A percentile compares a stretch with the other conserved stretches of the same genome.
These are phyloP conservation scores for Salix purpurea DNA, from an alignment of 345 rosid species.

Conservation along the genomic window DNA sequence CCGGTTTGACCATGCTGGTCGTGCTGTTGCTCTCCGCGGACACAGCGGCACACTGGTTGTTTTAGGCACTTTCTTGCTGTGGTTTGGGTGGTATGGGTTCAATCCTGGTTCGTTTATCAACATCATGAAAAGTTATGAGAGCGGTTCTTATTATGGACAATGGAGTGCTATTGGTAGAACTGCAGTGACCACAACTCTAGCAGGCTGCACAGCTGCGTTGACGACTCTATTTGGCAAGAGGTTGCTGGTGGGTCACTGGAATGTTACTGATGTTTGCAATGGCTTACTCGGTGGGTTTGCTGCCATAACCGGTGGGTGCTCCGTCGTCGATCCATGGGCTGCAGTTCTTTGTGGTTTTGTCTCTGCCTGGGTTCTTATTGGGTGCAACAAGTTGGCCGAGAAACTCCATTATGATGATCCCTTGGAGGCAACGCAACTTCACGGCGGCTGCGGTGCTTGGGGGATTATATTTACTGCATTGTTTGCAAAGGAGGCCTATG, in stretches of 20 bases:
- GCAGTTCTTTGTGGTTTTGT: constrained; percentile 42
- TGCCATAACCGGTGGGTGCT: constrained; percentile 39
- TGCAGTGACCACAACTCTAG: constrained; percentile 42
- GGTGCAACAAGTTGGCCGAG: constrained; percentile 38
- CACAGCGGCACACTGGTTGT: constrained; percentile 44
- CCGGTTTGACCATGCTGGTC: constrained; percentile 22
- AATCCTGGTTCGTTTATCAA: constrained; percentile 44
- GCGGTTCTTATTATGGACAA: constrained; percentile 32
- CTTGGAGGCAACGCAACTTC: constrained; percentile 45
- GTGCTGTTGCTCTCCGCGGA: constrained; percentile 28
- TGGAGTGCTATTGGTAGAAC: constrained; percentile 49
- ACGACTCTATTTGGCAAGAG: constrained; percentile 39
- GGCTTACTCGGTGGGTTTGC: constrained; percentile 48
- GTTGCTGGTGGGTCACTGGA: constrained; percentile 33
- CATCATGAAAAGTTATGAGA: constrained; percentile 28
- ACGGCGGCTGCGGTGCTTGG: constrained; percentile 44
- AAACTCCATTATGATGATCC: constrained; percentile 36
- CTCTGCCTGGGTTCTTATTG: constrained; percentile 40
- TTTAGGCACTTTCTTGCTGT: constrained; percentile 35
- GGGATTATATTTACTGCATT: constrained; percentile 38
- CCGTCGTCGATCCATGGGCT: constrained; percentile 48
- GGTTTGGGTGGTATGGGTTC: constrained; percentile 47
- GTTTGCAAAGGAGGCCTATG: constrained; percentile 29
- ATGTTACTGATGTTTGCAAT: constrained; percentile 39
- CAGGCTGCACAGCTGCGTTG: constrained; percentile 39